phyloP scores from a whole-genome alignment of 148 eudicot species.

The Rheum nobile region DNA sequence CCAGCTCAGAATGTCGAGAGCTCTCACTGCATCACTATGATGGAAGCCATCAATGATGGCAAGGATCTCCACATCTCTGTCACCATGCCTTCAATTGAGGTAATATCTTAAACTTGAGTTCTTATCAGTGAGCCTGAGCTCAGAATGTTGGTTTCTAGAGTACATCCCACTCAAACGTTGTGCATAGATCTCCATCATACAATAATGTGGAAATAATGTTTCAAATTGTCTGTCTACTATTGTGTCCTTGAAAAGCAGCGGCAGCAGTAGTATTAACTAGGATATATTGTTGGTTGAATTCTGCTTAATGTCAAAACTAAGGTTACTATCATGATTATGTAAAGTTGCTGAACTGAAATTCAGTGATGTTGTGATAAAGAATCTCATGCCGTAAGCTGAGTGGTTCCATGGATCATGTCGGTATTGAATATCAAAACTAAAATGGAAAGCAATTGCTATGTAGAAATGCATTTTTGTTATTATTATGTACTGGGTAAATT shows the following conservation, averaged over 20 bases:
- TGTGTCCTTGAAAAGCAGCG: neutral
- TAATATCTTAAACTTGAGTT: slow-evolving; percentile 7
- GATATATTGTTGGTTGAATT: neutral
- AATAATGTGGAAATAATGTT: neutral
- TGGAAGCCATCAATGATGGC: slow-evolving; percentile 74
- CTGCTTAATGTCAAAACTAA: neutral
- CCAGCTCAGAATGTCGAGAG: slow-evolving; percentile 87
- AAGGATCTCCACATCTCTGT: slow-evolving; percentile 81
- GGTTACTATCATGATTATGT: neutral
- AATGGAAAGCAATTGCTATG: neutral
- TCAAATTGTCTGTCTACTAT: neutral
- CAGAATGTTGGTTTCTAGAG: too few species aligned
- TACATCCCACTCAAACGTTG: neutral
- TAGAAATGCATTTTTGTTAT: neutral
- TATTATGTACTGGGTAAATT: neutral
- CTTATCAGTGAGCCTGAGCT: neutral
- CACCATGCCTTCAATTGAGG: slow-evolving; percentile 87
- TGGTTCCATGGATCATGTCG: neutral
- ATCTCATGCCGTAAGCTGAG: neutral
- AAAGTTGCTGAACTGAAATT: neutral
- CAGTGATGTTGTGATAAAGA: neutral
- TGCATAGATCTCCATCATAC: neutral
- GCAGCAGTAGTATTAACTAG: neutral
- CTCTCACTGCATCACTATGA: slow-evolving; percentile 88
- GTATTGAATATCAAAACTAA: neutral